phyloP scores from a whole-genome alignment of 176 grass and related monocot genomes.

The Cymbopogon citratus region DNA sequence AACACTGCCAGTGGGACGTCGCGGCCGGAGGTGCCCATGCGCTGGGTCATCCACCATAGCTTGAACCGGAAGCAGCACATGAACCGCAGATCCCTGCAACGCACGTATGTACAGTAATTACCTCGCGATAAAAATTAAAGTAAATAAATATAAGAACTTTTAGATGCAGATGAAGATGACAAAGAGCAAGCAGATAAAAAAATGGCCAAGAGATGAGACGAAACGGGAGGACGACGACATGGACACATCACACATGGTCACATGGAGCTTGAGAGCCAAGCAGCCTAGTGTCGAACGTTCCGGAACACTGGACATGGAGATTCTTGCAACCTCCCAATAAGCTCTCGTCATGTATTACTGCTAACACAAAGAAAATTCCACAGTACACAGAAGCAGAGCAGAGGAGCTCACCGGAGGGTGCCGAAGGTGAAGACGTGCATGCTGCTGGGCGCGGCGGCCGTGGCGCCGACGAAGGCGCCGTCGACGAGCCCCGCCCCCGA shows the following conservation, averaged over 20 bases:
- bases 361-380: too few relatives aligned
- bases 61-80: conserved; percentile 79
- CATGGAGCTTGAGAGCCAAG: neutral
- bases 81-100: conserved; percentile 54
- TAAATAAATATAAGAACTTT: too few relatives aligned
- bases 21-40: conserved; percentile 59
- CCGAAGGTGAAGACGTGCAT: conserved; percentile 62
- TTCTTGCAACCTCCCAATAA: neutral
- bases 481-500: conserved; percentile 38
- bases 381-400: neutral
- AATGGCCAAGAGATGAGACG: too few relatives aligned
- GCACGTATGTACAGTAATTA: neutral
- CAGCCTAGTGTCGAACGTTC: neutral
- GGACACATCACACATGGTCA: too few relatives aligned
- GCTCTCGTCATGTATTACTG: neutral
- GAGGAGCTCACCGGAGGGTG: conserved; percentile 39
- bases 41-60: conserved; percentile 81
- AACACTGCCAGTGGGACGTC: conserved; percentile 79
- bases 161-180: too few relatives aligned
- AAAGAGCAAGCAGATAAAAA: too few relatives aligned
- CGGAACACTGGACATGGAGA: neutral
- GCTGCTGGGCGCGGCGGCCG: conserved; percentile 43
- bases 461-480: conserved; percentile 62
- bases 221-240: too few relatives aligned
- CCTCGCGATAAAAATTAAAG: too few relatives aligned